Base-by-base conservation (phyloP, 192 early-diverging fungal species). In the Backusella tarrabulga region DNA sequence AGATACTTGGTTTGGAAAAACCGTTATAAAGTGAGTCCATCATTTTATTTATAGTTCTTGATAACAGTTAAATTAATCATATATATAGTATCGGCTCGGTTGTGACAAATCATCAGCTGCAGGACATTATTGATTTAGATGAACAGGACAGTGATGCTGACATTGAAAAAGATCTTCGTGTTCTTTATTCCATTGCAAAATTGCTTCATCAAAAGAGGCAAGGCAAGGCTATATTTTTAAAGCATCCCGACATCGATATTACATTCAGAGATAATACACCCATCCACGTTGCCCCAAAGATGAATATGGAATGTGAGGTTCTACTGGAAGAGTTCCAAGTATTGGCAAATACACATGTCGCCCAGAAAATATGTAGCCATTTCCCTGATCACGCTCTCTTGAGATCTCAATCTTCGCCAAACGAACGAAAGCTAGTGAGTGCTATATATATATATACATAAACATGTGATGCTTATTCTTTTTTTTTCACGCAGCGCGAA, bases 261-360 rank as follows among this genome's bases (percentile, higher is more conserved):
- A 93, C 91, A 1, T 86, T 97, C 19, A 95, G 97, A 73, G 86
- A 95, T 56, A 90, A 95, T 71, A 92, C 96, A 75, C 97, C 97
- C 4, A 90, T 96, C 7, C 92, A 93, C 63, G 93, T 96, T 42
- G 92, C 94, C 75, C 84, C 97, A 76, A 95, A 95, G 84, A 92
- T 93, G 60, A 83, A 96, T 44, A 95, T 97, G 81, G 95, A 95
- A 42, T 94, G 96, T n/a, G 97, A 97, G 80, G 90, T 92, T 0
- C 86, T 99, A n/a, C 92, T 99, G 26, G 94, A 97, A 81, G 98
- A 99, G 78, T 99, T 98, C 75, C 97, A 97, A 96, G 88, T 99
- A 67, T 88, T 97, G 29, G 97, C 97, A 34, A 98, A 99, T 75
- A 96, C 96, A 72, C 93, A 91, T 69, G 98, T 99, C 1, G 98